Conservation (phyloP, 306 rosid species). For the Vigna angularis region DNA sequence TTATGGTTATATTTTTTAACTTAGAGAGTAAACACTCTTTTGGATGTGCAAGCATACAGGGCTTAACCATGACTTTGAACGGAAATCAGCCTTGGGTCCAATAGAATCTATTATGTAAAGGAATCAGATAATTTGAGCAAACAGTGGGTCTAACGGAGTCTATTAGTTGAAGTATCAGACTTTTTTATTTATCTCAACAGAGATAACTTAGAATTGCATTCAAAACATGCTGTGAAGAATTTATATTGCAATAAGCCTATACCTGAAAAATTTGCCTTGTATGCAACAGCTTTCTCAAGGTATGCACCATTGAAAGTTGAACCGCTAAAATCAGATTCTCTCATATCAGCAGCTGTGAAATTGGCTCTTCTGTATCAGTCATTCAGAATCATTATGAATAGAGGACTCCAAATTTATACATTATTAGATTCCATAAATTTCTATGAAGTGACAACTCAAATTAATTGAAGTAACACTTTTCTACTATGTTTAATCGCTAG, state of each 20-base stretch:
- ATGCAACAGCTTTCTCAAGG: constrained; percentile 97
- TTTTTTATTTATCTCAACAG: background rate
- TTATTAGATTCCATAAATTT: constrained; percentile 29
- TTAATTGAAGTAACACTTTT: constrained; percentile 8
- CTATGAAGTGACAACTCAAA: constrained; percentile 24
- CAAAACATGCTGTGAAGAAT: background rate
- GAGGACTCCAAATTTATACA: constrained; percentile 38
- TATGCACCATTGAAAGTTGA: constrained; percentile 96
- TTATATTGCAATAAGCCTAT: constrained; percentile 33
- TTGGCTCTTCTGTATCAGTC: constrained; percentile 89
- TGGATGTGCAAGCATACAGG: constrained; percentile 2
- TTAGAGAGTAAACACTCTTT: constrained; percentile 1
- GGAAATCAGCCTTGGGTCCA: constrained; percentile 3
- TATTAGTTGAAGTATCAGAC: background rate
- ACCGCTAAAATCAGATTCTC: constrained; percentile 96
- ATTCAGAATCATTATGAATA: constrained; percentile 47
- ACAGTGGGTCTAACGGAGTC: background rate
- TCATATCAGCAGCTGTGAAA: constrained; percentile 98
- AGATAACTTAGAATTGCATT: background rate
- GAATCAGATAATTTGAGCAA: background rate
- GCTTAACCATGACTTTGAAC: constrained; percentile 29
- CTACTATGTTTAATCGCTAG: background rate
- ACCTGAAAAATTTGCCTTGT: constrained; percentile 91
- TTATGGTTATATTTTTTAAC: constrained; percentile 12
- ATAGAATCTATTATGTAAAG: constrained; percentile 10